Evolutionary conservation across 1,284 basidiomycete genomes (phyloP).

Genomic region (Sporisorium graminicola): DNA sequence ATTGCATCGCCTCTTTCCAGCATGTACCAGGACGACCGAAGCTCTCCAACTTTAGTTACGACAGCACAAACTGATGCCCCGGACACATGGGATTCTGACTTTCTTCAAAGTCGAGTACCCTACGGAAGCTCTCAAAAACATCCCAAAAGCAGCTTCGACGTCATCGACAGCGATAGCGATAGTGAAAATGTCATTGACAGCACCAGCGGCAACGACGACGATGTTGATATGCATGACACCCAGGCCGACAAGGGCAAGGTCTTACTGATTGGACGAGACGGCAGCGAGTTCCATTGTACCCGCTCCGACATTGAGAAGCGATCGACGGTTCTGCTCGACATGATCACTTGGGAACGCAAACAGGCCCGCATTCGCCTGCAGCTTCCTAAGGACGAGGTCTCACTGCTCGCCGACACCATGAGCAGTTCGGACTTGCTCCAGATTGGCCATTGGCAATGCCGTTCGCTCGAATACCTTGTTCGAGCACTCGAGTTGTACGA

Average conservation of each 20-base stretch:
- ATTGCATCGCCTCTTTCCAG: too few relatives aligned
- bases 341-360: background rate
- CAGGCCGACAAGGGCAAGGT: background rate
- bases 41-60: too few relatives aligned
- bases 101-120: too few relatives aligned
- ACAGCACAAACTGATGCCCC: too few relatives aligned
- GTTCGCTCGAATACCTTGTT: background rate
- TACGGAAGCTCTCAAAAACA: too few relatives aligned
- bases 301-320: background rate
- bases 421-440: background rate
- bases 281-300: background rate
- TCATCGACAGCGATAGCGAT: too few relatives aligned
- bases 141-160: too few relatives aligned
- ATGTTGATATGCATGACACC: background rate
- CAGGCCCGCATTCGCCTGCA: background rate
- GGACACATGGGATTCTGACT: too few relatives aligned
- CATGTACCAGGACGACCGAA: too few relatives aligned
- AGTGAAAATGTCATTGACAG: too few relatives aligned
- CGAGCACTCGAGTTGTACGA: background rate
- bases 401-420: constrained; percentile 4
- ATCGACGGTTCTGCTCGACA: background rate
- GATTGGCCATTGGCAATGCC: background rate
- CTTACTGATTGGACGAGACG: background rate
- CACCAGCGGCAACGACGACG: background rate
- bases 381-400: background rate